phyloP scores from a whole-genome alignment of 768 basidiomycete species.

The Rossbeevera mucosa region DNA sequence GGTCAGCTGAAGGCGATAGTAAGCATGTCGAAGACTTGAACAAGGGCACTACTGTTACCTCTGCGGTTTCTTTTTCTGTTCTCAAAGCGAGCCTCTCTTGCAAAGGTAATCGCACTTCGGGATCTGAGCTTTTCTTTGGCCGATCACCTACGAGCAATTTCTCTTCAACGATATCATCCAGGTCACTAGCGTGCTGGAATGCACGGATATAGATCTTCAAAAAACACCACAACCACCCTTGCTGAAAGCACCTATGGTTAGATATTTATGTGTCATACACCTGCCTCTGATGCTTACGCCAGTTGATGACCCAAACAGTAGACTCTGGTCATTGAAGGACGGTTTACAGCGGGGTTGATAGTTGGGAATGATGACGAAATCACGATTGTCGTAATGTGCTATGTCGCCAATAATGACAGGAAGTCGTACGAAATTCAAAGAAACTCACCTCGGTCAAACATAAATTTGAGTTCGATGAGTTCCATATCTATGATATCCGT shows the following conservation, averaged over 20 bases:
- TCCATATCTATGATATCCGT: conserved; percentile 78
- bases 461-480: conserved; percentile 77
- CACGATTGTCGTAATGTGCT: conserved; percentile 86
- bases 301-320: conserved; percentile 57
- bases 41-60: conserved; percentile 36
- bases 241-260: conserved; percentile 35
- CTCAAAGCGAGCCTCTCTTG: conserved; percentile 53
- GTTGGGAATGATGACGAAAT: conserved; percentile 71
- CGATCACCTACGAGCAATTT: conserved; percentile 78
- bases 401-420: conserved; percentile 11
- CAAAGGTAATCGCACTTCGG: conserved; percentile 47
- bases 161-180: conserved; percentile 77
- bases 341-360: conserved; percentile 60
- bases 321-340: conserved; percentile 62
- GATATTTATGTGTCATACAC: neutral
- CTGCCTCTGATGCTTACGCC: conserved; percentile 43
- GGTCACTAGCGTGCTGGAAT: conserved; percentile 73
- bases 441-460: conserved; percentile 65
- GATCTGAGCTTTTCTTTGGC: conserved; percentile 56
- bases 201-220: conserved; percentile 74
- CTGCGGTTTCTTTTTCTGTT: conserved; percentile 47
- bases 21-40: neutral
- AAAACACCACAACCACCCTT: conserved; percentile 68
- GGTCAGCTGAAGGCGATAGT: conserved; percentile 49
- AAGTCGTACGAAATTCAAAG: neutral